Evolutionary conservation across 495 filamentous ascomycete species (phyloP), one percentile per base, ranked within the genome.

Genomic region (Parachaetomium inaequale): DNA sequence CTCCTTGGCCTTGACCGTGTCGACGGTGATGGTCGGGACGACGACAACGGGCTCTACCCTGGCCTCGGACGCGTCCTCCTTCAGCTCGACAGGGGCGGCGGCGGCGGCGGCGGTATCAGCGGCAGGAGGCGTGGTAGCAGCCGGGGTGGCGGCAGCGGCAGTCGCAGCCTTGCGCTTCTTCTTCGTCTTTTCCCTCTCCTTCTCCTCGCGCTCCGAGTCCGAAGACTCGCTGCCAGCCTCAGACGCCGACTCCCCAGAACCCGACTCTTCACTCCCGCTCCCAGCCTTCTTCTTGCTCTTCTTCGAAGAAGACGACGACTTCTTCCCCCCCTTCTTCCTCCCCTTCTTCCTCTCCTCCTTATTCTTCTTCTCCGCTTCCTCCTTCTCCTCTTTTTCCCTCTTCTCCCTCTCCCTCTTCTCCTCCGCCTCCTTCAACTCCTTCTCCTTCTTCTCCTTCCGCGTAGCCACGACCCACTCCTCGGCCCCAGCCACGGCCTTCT

Each of bases 401-500:
- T 69, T 63, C 55, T 75, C 74, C 49, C 61, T 67, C 62, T 80
- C 73, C n/a, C 69, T 31, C 69, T 74, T 75, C 59, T 77, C 73
- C 60, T 79, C 71, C 3, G 78, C 76, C 25, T 78, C 75, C 74
- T 77, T 77, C 31, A 78, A 59, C 59, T 75, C 77, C 65, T 84
- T 85, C 63, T 85, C 83, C 59, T 75, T 78, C 65, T 84, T 85
- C 63, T 85, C 83, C 70, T 82, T 83, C 58, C 79, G 77, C 23
- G 81, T 76, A 12, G 74, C 73, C 61, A 82, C 71, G 7, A 88
- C 80, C 84, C 88, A 92, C 21, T 74, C 73, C 32, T 76, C 77
- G 0, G 79, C 82, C 17, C 81, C 81, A 7, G 76, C 74, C 14
- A 89, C 81, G 17, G 87, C 86, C 29, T 56, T 72, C 60, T 87